Percentiles rank a stretch among this genome's conserved stretches.
Conservation (phyloP, 208 protist genomes). For the Wallacemonas sp. region DNA sequence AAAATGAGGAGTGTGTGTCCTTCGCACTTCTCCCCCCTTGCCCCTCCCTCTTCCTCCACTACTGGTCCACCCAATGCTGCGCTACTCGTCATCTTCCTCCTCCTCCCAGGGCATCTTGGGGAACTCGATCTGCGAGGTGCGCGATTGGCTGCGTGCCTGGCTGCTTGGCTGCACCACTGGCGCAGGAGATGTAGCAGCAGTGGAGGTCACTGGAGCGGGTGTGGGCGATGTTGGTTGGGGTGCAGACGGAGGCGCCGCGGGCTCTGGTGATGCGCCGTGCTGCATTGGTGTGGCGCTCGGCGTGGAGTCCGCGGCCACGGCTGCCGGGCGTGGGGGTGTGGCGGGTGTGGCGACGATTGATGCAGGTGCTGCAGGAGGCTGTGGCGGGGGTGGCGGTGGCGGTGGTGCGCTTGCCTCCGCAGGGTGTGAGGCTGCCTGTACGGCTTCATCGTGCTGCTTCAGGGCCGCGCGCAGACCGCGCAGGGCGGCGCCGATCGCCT, state of each 20-base stretch:
- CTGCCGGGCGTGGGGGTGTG: neutral
- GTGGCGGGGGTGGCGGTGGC: neutral
- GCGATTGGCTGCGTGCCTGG: neutral
- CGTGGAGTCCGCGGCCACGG: neutral
- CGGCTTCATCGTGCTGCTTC: conserved; percentile 9
- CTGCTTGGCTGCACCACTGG: neutral
- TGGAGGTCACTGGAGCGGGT: neutral
- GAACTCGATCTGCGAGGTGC: conserved; percentile 44
- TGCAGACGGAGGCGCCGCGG: too few relatives aligned
- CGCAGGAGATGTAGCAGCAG: neutral
- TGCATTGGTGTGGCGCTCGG: neutral
- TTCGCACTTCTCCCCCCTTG: too few relatives aligned
- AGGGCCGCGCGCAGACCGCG: conserved; percentile 26
- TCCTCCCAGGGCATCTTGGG: conserved; percentile 88
- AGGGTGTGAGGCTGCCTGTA: neutral
- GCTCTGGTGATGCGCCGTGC: neutral
- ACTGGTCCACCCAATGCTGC: too few relatives aligned
- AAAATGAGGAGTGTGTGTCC: too few relatives aligned
- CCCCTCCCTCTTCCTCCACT: too few relatives aligned
- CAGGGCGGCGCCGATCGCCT: conserved; percentile 32
- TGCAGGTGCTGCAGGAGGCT: too few relatives aligned
- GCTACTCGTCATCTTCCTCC: conserved; percentile 38
- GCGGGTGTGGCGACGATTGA: neutral
- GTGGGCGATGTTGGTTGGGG: too few relatives aligned
- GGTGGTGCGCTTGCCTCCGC: neutral